phyloP scores from a whole-genome alignment of 208 protist species.

The Leishmania turanica region DNA sequence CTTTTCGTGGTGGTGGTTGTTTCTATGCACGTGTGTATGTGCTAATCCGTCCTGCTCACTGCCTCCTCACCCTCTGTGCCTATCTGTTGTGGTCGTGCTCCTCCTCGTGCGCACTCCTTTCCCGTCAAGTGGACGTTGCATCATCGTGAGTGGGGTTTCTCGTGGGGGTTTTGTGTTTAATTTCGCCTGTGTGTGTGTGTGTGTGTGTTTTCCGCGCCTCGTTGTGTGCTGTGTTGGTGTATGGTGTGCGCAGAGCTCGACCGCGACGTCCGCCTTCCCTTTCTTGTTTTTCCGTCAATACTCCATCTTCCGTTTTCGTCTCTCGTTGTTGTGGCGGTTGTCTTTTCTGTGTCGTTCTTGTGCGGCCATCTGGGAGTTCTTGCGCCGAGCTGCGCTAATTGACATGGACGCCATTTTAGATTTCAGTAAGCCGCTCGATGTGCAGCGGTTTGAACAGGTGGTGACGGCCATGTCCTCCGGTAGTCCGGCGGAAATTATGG shows the following conservation, averaged over 20 bases:
- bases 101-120: not conserved
- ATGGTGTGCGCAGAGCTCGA: not conserved
- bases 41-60: not conserved
- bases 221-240: not conserved
- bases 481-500: constrained; percentile 58
- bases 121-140: not conserved
- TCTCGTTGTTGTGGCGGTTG: not conserved
- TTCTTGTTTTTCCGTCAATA: not conserved
- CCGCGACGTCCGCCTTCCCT: not conserved
- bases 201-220: not conserved
- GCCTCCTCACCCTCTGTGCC: no score
- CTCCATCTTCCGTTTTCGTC: not conserved
- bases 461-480: constrained; percentile 57
- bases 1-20: no score
- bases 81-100: not conserved
- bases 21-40: not conserved
- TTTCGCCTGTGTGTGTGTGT: not conserved
- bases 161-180: not conserved
- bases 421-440: constrained; percentile 72
- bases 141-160: not conserved
- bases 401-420: constrained; percentile 74
- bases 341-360: not conserved
- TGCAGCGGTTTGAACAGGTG: constrained; percentile 71
- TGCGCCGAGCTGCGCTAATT: not conserved
- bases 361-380: not conserved